phyloP scores from a whole-genome alignment of 305 asterid species.

The Nicotiana rustica region DNA sequence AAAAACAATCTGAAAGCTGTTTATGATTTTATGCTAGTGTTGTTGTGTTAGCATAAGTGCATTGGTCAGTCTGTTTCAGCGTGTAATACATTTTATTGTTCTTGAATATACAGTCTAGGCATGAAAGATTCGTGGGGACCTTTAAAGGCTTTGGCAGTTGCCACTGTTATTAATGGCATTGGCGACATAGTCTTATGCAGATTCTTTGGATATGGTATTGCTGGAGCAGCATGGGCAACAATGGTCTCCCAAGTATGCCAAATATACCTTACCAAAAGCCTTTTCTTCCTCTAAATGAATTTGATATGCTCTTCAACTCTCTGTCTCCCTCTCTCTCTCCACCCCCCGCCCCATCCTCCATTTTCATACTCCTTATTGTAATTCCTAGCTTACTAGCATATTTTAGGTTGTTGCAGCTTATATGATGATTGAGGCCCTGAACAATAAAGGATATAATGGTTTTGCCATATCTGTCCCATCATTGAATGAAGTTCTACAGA shows the following conservation, averaged over 20 bases:
- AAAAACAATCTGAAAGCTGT: neutral
- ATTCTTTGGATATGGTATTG: conserved; percentile 86
- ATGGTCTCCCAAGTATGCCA: conserved; percentile 85
- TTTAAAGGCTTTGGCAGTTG: conserved; percentile 87
- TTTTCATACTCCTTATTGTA: neutral
- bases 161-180: conserved; percentile 77
- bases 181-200: conserved; percentile 90
- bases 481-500: conserved; percentile 64
- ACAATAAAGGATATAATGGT: conserved; percentile 81
- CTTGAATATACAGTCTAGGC: conserved; percentile 73
- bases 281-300: conserved; percentile 31
- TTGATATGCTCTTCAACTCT: conserved; percentile 31
- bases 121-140: conserved; percentile 99
- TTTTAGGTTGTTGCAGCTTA: conserved; percentile 89
- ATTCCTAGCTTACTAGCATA: neutral
- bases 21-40: conserved; percentile 20
- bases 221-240: conserved; percentile 99
- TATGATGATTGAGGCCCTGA: conserved; percentile 88
- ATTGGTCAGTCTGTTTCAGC: conserved; percentile 14
- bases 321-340: neutral
- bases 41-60: conserved; percentile 6
- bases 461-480: conserved; percentile 84
- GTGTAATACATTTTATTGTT: conserved; percentile 34
- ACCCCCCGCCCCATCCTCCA: neutral
- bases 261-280: neutral